Evolutionary conservation across 306 rosid genomes (phyloP).

Genomic region (Senna tora): DNA sequence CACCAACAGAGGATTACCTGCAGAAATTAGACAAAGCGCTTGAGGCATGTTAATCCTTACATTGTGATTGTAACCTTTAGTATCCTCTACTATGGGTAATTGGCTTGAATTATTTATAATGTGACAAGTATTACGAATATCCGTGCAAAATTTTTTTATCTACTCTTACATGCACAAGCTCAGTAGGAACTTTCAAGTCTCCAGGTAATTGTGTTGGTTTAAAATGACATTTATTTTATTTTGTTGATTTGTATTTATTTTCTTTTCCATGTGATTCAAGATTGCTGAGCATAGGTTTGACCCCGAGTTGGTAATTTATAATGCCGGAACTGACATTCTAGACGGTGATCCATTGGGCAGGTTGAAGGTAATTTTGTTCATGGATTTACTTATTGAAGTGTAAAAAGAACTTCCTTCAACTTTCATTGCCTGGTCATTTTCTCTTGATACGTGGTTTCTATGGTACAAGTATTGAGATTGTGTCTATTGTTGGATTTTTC

Average conservation of each 20-base stretch:
- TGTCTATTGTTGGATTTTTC: conserved; percentile 22
- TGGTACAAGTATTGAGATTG: background rate
- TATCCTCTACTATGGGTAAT: background rate
- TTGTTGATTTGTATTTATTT: conserved; percentile 4
- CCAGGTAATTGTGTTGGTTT: background rate
- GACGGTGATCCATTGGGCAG: conserved; percentile 93
- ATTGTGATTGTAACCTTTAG: conserved; percentile 5
- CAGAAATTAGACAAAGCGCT: conserved; percentile 80
- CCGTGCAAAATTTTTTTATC: background rate
- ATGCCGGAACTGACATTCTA: conserved; percentile 95
- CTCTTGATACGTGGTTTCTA: conserved; percentile 13
- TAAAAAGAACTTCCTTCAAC: conserved; percentile 30
- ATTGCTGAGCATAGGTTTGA: conserved; percentile 62
- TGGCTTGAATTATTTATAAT: conserved; percentile 11
- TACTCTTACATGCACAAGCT: background rate
- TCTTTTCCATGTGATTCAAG: conserved; percentile 42
- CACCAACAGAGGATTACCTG: conserved; percentile 71
- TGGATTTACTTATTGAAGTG: conserved; percentile 33
- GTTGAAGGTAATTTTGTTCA: conserved; percentile 64
- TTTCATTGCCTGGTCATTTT: conserved; percentile 29
- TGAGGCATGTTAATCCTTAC: conserved; percentile 54
- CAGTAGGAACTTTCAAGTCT: background rate
- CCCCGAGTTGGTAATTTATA: conserved; percentile 84
- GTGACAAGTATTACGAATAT: conserved; percentile 17
- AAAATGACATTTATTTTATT: background rate